Conservation (phyloP, 208 protist genomes). For the Crithidia thermophila region DNA sequence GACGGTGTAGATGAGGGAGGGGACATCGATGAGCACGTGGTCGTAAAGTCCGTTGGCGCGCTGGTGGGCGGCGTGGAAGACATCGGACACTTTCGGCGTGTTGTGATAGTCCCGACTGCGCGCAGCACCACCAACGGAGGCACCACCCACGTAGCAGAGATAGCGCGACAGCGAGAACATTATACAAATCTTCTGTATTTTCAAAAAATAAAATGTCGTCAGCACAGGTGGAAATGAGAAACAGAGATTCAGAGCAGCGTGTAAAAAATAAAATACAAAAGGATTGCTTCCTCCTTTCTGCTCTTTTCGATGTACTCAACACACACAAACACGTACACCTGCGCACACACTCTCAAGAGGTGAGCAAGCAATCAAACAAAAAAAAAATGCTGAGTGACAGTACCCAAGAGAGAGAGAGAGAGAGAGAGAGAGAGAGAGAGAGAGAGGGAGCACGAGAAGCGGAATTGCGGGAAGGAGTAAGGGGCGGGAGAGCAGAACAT, state of each 20-base stretch:
- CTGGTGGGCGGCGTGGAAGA: conserved; percentile 50
- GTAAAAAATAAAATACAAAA: too few species aligned
- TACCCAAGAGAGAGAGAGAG: too few species aligned
- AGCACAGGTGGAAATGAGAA: too few species aligned
- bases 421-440: neutral
- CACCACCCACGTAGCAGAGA: neutral
- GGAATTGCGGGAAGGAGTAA: neutral
- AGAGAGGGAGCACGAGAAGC: neutral
- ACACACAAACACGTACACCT: too few species aligned
- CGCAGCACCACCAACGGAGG: neutral
- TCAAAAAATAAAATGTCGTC: neutral
- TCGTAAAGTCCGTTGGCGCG: conserved; percentile 51
- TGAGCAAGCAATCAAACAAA: neutral
- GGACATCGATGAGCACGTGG: conserved; percentile 73
- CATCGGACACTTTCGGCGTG: conserved; percentile 48
- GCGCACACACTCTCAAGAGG: too few species aligned
- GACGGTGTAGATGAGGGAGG: conserved; percentile 39
- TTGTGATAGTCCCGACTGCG: conserved; percentile 36
- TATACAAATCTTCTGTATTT: neutral
- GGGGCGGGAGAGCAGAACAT: too few species aligned
- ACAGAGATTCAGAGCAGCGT: too few species aligned
- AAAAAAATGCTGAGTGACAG: too few species aligned
- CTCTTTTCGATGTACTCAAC: too few species aligned
- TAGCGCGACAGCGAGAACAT: conserved; percentile 4
- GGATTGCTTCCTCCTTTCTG: too few species aligned